Base-by-base conservation (phyloP, 148 eudicot species). In the Dysphania ambrosioides region DNA sequence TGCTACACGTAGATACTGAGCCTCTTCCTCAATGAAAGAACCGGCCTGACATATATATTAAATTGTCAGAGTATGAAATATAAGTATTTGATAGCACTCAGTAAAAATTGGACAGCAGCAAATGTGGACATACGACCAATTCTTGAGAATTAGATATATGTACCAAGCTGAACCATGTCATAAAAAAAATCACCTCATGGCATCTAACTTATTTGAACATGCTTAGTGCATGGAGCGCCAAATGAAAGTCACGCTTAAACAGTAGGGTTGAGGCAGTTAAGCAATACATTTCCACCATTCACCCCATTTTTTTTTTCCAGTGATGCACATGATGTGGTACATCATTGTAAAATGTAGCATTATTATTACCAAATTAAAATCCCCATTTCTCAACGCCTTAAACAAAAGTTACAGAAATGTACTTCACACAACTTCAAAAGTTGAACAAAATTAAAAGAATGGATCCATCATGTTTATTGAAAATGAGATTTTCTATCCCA, bases 31-130 rank as follows among this genome's bases (percentile, higher is more conserved):
- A 24, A 92, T 89, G 67, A 91, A 80, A 53, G 85, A 41, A 77
- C 83, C 91, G 77, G 99, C 97, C 97, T 92, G 91, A 53, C 73
- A 73, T n/a, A n/a, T n/a, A n/a, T n/a, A 61, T 70, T 30, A 11
- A 51, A 31, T 59, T 34, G 70, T 32, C n/a, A 70, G 49, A n/a
- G n/a, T 44, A 57, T 21, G 26, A 16, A 60, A 41, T 34, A 64
- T 41, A 51, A 19, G 32, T 19, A 42, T 18, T 53, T 24, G 6
- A 79, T 24, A 31, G 18, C 26, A 30, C n/a, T 12, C 35, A 41
- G 15, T n/a, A 8, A 24, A 51, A 10, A 49, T 23, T 42, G 51
- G 31, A 71, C 72, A 29, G 31, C 26, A 58, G 36, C 8, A n/a
- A 16, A 12, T 38, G 62, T 21, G 62, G 27, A 44, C 29, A 18